A percentile compares a stretch with the other conserved stretches of the same genome.
phyloP scores from a whole-genome alignment of 192 early-diverging fungal genomes.

The Mortierella antarctica region DNA sequence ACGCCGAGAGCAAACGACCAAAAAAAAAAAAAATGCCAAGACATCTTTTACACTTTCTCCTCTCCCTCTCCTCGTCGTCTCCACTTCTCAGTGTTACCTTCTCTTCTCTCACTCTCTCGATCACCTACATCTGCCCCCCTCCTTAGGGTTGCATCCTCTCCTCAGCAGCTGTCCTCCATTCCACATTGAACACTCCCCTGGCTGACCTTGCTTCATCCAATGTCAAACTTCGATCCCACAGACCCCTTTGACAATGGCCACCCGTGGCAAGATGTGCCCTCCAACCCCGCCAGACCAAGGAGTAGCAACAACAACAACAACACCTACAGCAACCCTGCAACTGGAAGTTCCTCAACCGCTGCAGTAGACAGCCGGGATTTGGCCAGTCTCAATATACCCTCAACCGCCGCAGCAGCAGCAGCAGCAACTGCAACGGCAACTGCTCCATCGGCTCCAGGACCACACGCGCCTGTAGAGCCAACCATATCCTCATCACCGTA shows the following conservation, averaged over 20 bases:
- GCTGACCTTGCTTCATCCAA: neutral
- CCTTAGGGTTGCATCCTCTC: neutral
- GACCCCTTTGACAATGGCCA: conserved; percentile 43
- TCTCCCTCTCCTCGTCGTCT: neutral
- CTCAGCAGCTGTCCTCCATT: too few species aligned
- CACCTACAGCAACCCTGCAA: neutral
- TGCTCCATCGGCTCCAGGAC: neutral
- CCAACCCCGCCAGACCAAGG: conserved; percentile 4
- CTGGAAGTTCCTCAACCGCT: neutral
- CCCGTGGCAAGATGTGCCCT: conserved; percentile 27
- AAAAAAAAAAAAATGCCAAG: conserved; percentile 1
- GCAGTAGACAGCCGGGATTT: neutral
- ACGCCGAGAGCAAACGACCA: too few species aligned
- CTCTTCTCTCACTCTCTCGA: neutral
- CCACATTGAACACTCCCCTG: neutral
- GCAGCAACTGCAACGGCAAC: neutral
- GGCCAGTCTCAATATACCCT: neutral
- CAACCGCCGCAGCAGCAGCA: neutral
- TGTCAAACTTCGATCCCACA: conserved; percentile 16
- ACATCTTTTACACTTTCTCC: neutral
- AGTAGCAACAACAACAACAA: neutral
- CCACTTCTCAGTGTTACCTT: neutral
- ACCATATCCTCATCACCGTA: neutral
- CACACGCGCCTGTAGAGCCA: neutral
- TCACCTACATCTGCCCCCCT: neutral